phyloP scores from a whole-genome alignment of 129 eudicot genomes.

The Saposhnikovia divaricata region DNA sequence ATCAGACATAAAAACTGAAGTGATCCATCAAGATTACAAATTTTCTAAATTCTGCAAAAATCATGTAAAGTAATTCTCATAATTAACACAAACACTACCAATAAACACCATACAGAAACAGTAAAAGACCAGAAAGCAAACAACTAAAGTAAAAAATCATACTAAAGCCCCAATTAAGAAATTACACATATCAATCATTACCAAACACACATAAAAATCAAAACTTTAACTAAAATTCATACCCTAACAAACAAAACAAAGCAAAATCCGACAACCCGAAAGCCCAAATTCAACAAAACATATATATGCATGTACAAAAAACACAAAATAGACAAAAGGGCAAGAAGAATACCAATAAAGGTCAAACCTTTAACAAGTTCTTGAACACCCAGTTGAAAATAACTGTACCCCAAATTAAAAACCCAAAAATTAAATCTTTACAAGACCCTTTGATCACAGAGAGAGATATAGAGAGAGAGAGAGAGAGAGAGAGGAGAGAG shows the following conservation, averaged over 20 bases:
- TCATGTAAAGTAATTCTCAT: background rate
- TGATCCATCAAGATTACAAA: background rate
- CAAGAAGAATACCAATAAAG: background rate
- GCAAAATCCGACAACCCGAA: background rate
- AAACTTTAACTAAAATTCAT: background rate
- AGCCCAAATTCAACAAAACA: background rate
- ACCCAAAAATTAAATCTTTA: background rate
- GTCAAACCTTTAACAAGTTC: background rate
- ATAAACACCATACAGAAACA: background rate
- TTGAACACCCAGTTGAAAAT: background rate
- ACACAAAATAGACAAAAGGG: background rate
- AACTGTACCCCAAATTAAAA: background rate
- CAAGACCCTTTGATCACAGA: background rate
- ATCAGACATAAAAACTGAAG: background rate
- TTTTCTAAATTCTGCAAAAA: background rate
- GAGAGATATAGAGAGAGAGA: too few relatives aligned
- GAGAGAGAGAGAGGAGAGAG: background rate
- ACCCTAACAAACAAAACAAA: background rate
- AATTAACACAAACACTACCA: background rate
- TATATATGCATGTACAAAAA: slow-evolving; percentile 1
- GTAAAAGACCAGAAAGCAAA: background rate
- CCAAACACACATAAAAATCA: background rate
- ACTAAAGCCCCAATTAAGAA: background rate
- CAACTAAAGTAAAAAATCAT: background rate
- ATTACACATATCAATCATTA: background rate